These are phyloP conservation scores for Pugionium cornutum DNA, from an alignment of 345 rosid species.

Conservation along the genomic window DNA sequence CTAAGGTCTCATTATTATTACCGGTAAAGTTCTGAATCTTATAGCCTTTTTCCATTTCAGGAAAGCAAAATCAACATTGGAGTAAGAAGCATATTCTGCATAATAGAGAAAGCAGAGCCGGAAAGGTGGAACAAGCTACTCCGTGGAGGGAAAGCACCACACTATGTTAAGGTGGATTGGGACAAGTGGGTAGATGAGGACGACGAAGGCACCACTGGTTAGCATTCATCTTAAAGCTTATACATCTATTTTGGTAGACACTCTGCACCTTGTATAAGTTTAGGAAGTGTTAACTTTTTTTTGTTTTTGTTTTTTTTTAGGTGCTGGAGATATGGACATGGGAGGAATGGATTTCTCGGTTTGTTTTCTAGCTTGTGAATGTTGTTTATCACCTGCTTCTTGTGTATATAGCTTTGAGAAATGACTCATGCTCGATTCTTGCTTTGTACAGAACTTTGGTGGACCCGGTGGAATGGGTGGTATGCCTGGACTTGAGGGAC, in stretches of 20 bases:
- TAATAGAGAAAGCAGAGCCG: conserved; percentile 74
- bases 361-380: conserved; percentile 24
- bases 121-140: conserved; percentile 76
- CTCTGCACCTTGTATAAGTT: neutral
- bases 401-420: conserved; percentile 3
- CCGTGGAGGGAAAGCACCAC: conserved; percentile 67
- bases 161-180: conserved; percentile 86
- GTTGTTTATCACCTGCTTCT: conserved; percentile 3
- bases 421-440: conserved; percentile 9
- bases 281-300: neutral
- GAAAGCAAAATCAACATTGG: conserved; percentile 76
- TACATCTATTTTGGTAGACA: neutral
- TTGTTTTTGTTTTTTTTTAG: conserved; percentile 36
- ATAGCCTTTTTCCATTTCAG: conserved; percentile 31
- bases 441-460: conserved; percentile 35
- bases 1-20: neutral
- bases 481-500: conserved; percentile 27
- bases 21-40: neutral
- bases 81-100: conserved; percentile 67
- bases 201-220: conserved; percentile 54
- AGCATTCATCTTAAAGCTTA: conserved; percentile 16
- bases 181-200: conserved; percentile 96
- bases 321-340: conserved; percentile 42
- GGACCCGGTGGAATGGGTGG: conserved; percentile 5
- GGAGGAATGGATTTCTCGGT: conserved; percentile 47